Evolutionary conservation across 106 monocot genomes (phyloP), one percentile per base, ranked within the genome.

Genomic region (Cymbidium sinense): DNA sequence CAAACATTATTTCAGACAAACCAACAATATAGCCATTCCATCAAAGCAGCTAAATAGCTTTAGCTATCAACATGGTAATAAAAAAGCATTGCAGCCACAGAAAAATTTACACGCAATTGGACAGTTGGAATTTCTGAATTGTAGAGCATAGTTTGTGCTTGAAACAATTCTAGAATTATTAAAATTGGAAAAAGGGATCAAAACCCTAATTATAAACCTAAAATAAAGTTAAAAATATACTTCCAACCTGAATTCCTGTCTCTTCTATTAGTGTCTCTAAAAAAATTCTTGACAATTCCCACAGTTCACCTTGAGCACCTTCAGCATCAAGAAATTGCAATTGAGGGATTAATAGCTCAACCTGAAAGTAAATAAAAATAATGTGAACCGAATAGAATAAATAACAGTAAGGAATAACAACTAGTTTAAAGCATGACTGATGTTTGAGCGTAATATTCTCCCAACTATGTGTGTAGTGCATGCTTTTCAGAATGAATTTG

Each of bases 291-390:
- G 96, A 89, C 44, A 92, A 82, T 50, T 83, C 85, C 94, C 96
- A 98, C 70, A 98, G 47, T 64, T 92, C 96, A 70, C 80, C 91
- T 81, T 98, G 94, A 62, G 96, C 96, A n/a, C 96, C 96, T 86
- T 94, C 94, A 61, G 80, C 82, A 75, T 98, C 94, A 41, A 98
- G 94, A 82, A 92, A 94, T 81, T 88, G 89, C 73, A 98, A 82
- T 75, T 98, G 94, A 36, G 94, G 96, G 55, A 98, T 98, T 71
- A 94, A 79, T 69, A 98, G 88, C 80, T 98, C 96, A 21, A 92
- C 94, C 96, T 98, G 73, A 29, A 84, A 70, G 6, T 15, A 28
- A 79, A 23, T 34, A 55, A n/a, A 65, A 41, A 71, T 12, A 29
- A 77, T 77, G 21, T 61, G 64, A 20, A 71, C 19, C 21, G 37